Base-by-base conservation (phyloP, 177 flowering plant species). In the Vitis hybrid region DNA sequence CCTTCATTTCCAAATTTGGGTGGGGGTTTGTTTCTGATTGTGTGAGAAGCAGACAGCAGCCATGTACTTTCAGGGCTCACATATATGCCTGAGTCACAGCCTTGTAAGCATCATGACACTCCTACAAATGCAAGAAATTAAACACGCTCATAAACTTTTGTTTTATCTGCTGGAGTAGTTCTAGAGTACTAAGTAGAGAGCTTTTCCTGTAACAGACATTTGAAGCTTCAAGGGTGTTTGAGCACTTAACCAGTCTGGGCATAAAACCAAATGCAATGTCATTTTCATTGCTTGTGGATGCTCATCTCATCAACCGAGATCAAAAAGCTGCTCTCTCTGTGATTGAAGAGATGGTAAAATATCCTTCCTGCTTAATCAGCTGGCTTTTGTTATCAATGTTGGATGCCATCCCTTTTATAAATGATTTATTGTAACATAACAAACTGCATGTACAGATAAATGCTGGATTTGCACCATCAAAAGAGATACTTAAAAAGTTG, bases 221-320 rank as follows among this genome's bases (percentile, higher is more conserved):
- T 76, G 98, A 96, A 87, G 99, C 99, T 71, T 75, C 87, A 54
- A 87, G 80, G 58, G 97, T 94, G 64, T 90, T 88, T 64, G 95
- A 92, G 79, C 99, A 96, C 83, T 69, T 92, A 33, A 64, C 74
- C 54, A 78, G 97, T 65, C 60, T 87, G 83, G 95, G 92, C 19
- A 81, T 94, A 60, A 86, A 89, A 78, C 98, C 99, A 59, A 90
- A 94, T 82, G 88, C 88, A 38, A 88, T 67, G 75, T 83, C 99
- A 47, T 94, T 86, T 77, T 80, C 89, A n/a, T 75, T 92, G 83
- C 97, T 96, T 64, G 85, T 89, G 65, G 94, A 92, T 81, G 94
- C 97, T 68, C 98, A 96, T 82, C 88, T 96, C 68, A 77, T 86
- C 76, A 83, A 85, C 83, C 82, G 87, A 65, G 97, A 94, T 76